A percentile compares a stretch with the other conserved stretches of the same genome.
These are phyloP conservation scores for Fusarium sp. DNA, from an alignment of 2,329 filamentous ascomycete genomes.

Conservation along the genomic window DNA sequence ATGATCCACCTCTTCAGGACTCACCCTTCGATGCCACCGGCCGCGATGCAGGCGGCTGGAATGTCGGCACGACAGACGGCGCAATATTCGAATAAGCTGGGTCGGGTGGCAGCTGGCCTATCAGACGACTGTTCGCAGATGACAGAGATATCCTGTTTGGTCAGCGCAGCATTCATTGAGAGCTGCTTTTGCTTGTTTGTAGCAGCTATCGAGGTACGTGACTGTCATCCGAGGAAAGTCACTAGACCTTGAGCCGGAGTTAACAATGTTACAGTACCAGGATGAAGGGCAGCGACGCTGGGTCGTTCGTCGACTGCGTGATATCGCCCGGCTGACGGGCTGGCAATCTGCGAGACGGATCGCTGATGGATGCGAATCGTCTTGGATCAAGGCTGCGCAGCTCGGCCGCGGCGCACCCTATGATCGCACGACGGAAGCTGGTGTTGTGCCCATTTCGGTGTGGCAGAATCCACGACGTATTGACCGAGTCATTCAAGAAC, in stretches of 20 bases:
- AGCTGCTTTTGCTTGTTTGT: conserved; percentile 87
- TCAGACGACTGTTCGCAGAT: conserved; percentile 65
- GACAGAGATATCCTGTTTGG: conserved; percentile 76
- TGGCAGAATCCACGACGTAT: conserved; percentile 65
- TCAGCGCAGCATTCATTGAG: conserved; percentile 87
- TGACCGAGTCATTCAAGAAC: conserved; percentile 63
- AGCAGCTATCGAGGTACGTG: conserved; percentile 76
- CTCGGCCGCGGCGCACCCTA: conserved; percentile 84
- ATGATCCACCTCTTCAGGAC: conserved; percentile 84
- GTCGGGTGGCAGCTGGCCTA: conserved; percentile 82
- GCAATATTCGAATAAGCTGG: conserved; percentile 78
- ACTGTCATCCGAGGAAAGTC: background rate
- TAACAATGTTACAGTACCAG: conserved; percentile 68
- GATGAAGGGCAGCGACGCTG: conserved; percentile 79
- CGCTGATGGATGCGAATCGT: conserved; percentile 83
- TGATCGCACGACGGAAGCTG: conserved; percentile 56
- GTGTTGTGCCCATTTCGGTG: conserved; percentile 52
- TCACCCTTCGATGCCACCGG: conserved; percentile 91
- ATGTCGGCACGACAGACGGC: conserved; percentile 80
- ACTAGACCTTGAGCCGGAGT: background rate
- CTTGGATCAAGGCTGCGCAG: conserved; percentile 82
- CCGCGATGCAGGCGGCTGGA: conserved; percentile 87
- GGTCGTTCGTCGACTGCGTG: conserved; percentile 79
- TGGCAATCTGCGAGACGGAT: conserved; percentile 89
- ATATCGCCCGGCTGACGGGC: conserved; percentile 83